Evolutionary conservation across 306 rosid species (phyloP).

Genomic region (Heteromeles arbutifolia): DNA sequence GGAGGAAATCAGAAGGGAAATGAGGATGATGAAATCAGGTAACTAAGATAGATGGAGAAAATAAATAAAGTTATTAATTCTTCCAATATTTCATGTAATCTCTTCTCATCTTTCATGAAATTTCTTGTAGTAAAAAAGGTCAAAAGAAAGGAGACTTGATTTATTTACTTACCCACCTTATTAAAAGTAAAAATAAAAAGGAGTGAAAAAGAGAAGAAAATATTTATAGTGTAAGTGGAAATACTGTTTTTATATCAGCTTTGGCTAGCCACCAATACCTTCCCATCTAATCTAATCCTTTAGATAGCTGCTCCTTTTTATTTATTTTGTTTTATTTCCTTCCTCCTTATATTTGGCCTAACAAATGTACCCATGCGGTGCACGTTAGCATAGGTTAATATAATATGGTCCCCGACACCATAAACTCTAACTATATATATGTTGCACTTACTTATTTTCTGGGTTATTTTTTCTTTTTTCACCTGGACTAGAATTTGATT

Average conservation of each 20-base stretch:
- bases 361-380: slow-evolving; percentile 56
- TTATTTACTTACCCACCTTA: slow-evolving; percentile 18
- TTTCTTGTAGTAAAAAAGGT: slow-evolving; percentile 43
- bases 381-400: slow-evolving; percentile 45
- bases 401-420: slow-evolving; percentile 54
- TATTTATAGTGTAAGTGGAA: slow-evolving; percentile 46
- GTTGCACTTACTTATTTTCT: slow-evolving; percentile 7
- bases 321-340: neutral
- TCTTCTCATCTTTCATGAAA: slow-evolving; percentile 31
- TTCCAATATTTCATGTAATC: neutral
- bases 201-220: neutral
- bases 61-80: neutral
- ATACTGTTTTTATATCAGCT: slow-evolving; percentile 49
- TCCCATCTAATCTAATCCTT: slow-evolving; percentile 37
- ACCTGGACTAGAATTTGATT: slow-evolving; percentile 19
- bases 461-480: slow-evolving; percentile 5
- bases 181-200: neutral
- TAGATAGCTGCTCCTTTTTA: neutral
- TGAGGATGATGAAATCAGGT: slow-evolving; percentile 49
- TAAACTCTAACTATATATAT: slow-evolving; percentile 10
- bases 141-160: slow-evolving; percentile 24
- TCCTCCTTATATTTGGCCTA: slow-evolving; percentile 30
- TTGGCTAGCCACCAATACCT: slow-evolving; percentile 45
- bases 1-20: slow-evolving; percentile 5
- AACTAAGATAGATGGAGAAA: slow-evolving; percentile 7